phyloP scores from a whole-genome alignment of 805 yeast species.

The Suhomyces sp. region DNA sequence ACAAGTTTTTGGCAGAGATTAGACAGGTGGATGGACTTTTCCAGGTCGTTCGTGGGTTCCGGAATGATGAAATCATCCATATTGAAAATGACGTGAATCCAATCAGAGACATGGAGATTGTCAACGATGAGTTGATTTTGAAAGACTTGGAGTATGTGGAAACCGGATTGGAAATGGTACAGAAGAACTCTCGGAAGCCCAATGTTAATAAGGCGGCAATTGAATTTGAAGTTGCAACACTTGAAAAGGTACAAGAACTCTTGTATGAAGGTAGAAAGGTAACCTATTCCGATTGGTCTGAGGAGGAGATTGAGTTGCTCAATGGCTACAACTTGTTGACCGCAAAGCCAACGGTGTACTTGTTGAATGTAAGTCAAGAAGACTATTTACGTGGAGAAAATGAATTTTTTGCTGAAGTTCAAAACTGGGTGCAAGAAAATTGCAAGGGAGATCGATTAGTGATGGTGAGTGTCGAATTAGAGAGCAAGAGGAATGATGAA shows the following conservation, averaged over 20 bases:
- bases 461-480: conserved; percentile 49
- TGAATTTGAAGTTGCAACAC: conserved; percentile 28
- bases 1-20: conserved; percentile 66
- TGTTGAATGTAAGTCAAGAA: conserved; percentile 69
- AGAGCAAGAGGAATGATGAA: conserved; percentile 37
- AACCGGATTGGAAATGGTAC: conserved; percentile 35
- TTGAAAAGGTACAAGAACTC: conserved; percentile 32
- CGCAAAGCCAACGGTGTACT: conserved; percentile 82
- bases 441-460: conserved; percentile 55
- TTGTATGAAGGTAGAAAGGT: conserved; percentile 57
- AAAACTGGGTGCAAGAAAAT: conserved; percentile 64
- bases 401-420: conserved; percentile 50
- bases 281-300: conserved; percentile 59
- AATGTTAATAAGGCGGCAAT: conserved; percentile 22
- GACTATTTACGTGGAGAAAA: conserved; percentile 60
- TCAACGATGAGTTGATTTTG: conserved; percentile 59
- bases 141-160: conserved; percentile 66
- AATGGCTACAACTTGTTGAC: conserved; percentile 75
- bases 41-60: conserved; percentile 66
- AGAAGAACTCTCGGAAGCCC: conserved; percentile 30
- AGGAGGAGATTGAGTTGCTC: conserved; percentile 60
- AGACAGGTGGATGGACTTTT: conserved; percentile 70
- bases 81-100: conserved; percentile 61
- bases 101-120: conserved; percentile 59
- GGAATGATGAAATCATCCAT: conserved; percentile 65